Percentiles rank a stretch among this genome's conserved stretches.
phyloP scores from a whole-genome alignment of 164 flowering plant genomes.

The Tetracentron sinense region DNA sequence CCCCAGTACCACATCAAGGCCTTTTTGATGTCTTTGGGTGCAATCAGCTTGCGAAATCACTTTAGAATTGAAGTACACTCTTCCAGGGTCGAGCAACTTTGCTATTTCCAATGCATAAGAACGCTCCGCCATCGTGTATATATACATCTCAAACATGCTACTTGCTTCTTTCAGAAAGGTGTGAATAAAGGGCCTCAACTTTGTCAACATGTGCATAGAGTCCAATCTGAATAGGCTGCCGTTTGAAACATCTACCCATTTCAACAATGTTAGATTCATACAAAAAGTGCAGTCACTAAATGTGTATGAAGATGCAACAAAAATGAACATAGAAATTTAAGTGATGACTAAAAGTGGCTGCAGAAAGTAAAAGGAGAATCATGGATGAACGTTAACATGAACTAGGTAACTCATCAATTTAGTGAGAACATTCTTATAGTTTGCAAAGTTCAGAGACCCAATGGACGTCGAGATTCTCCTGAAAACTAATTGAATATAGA shows the following conservation, averaged over 20 bases:
- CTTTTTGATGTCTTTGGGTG: slow-evolving; percentile 67
- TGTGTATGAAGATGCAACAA: background rate
- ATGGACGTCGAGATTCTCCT: background rate
- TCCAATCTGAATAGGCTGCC: slow-evolving; percentile 58
- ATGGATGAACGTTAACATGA: background rate
- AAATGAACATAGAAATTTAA: background rate
- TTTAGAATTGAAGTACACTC: slow-evolving; percentile 49
- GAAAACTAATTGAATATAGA: background rate
- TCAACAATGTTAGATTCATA: background rate
- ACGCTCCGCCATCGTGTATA: slow-evolving; percentile 82
- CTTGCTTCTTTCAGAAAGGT: slow-evolving; percentile 72
- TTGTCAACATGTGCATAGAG: slow-evolving; percentile 65
- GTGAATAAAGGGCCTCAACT: slow-evolving; percentile 79
- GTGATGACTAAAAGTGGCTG: no score
- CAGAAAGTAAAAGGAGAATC: background rate
- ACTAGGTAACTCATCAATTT: background rate
- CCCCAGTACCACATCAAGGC: slow-evolving; percentile 80
- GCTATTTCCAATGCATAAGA: slow-evolving; percentile 77
- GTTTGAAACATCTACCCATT: slow-evolving; percentile 35
- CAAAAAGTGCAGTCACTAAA: background rate
- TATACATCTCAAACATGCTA: slow-evolving; percentile 76
- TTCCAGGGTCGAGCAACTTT: slow-evolving; percentile 63
- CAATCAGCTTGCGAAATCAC: slow-evolving; percentile 77
- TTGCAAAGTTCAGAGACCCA: background rate
- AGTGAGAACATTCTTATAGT: background rate